Evolutionary conservation across 495 filamentous ascomycete genomes (phyloP).

Genomic region (Penicillium tannophilum): DNA sequence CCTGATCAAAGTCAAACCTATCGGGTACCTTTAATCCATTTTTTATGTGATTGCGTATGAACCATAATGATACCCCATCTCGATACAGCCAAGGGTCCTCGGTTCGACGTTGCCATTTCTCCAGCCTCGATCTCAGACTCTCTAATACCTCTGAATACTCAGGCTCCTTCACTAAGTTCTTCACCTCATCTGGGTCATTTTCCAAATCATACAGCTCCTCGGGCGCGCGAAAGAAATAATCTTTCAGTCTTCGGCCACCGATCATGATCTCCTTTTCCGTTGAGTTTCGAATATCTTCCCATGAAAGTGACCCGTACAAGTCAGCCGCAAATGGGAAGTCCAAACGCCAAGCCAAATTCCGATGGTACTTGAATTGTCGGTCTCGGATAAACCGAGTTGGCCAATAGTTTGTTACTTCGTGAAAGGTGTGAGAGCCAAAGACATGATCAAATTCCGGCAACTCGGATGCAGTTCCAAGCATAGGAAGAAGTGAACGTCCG

Average conservation of each 20-base stretch:
- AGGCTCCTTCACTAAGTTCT: slow-evolving; percentile 34
- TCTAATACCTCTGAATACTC: slow-evolving; percentile 23
- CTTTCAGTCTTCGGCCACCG: slow-evolving; percentile 34
- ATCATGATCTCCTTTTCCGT: slow-evolving; percentile 27
- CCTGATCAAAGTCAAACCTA: slow-evolving; percentile 41
- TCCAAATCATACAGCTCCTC: slow-evolving; percentile 49
- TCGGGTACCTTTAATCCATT: slow-evolving; percentile 41
- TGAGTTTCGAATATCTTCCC: slow-evolving; percentile 39
- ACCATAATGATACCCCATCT: slow-evolving; percentile 38
- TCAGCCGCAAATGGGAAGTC: slow-evolving; percentile 50
- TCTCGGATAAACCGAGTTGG: slow-evolving; percentile 43
- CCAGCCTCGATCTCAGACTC: slow-evolving; percentile 29
- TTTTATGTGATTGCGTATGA: slow-evolving; percentile 31
- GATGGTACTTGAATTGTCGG: slow-evolving; percentile 43
- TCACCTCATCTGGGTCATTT: slow-evolving; percentile 40
- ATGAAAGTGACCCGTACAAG: slow-evolving; percentile 40
- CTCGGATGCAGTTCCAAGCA: slow-evolving; percentile 23
- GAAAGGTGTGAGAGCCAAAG: slow-evolving; percentile 50
- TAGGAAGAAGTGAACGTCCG: slow-evolving; percentile 38
- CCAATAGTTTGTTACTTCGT: slow-evolving; percentile 48
- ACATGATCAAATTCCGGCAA: slow-evolving; percentile 27
- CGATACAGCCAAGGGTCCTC: slow-evolving; percentile 45
- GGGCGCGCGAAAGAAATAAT: slow-evolving; percentile 41
- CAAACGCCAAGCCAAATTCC: slow-evolving; percentile 42
- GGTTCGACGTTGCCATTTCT: slow-evolving; percentile 42